These are phyloP conservation scores for Trichomonas tenax DNA, from an alignment of 208 protist species.

Conservation along the genomic window DNA sequence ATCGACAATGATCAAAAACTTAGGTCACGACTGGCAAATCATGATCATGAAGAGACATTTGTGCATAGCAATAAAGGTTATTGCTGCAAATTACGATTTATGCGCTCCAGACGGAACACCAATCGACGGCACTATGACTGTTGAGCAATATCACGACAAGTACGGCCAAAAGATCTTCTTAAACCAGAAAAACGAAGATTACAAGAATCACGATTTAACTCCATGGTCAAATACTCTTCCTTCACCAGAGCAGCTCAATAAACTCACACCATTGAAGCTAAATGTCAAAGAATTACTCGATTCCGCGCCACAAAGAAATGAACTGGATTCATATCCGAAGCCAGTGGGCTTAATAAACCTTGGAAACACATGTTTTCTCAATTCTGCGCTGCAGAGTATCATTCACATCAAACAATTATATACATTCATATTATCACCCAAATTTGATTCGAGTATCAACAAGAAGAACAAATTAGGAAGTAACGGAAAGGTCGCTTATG, in stretches of 20 bases:
- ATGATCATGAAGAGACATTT: neutral
- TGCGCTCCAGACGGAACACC: neutral
- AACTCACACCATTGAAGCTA: neutral
- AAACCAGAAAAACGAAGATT: neutral
- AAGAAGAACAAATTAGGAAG: neutral
- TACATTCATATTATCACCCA: neutral
- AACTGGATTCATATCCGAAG: neutral
- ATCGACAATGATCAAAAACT: neutral
- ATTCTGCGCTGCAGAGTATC: neutral
- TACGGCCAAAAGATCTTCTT: neutral
- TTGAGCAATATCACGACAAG: neutral
- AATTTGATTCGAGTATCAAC: neutral
- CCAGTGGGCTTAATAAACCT: neutral
- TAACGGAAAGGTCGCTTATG: neutral
- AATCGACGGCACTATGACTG: neutral
- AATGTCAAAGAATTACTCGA: neutral
- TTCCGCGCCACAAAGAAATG: neutral
- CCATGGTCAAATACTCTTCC: neutral
- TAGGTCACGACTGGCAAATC: neutral
- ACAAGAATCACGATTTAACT: neutral
- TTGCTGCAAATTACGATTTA: neutral
- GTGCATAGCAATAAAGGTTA: neutral
- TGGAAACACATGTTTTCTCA: neutral
- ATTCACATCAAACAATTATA: neutral
- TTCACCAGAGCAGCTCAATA: neutral